phyloP scores from a whole-genome alignment of 2,329 filamentous ascomycete genomes.

The Aureobasidium musti region DNA sequence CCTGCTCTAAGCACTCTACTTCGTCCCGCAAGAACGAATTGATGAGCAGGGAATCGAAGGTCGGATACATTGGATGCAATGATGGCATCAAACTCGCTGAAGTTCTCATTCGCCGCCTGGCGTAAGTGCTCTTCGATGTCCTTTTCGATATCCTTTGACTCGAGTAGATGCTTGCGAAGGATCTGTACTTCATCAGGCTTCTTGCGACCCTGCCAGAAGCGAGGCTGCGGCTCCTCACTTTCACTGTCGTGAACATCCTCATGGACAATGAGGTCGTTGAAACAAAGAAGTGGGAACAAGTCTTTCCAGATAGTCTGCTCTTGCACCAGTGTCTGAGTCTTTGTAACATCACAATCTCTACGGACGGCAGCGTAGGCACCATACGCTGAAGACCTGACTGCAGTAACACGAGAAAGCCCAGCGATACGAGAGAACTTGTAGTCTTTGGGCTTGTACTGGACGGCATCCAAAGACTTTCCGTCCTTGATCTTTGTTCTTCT shows the following conservation, averaged over 20 bases:
- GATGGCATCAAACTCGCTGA: constrained; percentile 49
- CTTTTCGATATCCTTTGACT: constrained; percentile 65
- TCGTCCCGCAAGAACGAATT: constrained; percentile 74
- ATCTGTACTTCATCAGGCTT: constrained; percentile 51
- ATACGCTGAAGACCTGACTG: constrained; percentile 83
- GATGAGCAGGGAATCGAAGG: constrained; percentile 75
- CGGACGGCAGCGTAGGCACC: constrained; percentile 88
- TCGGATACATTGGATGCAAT: constrained; percentile 63
- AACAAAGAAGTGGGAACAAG: constrained; percentile 67
- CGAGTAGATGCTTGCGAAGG: constrained; percentile 60
- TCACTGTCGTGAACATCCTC: constrained; percentile 49
- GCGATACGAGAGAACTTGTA: constrained; percentile 95
- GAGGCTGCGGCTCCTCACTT: constrained; percentile 47
- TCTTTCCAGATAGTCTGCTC: constrained; percentile 74
- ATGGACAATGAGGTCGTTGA: constrained; percentile 57
- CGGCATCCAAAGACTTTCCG: constrained; percentile 51
- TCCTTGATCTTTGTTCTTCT: constrained; percentile 80
- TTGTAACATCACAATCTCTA: constrained; percentile 79
- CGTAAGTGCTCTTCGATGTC: constrained; percentile 59
- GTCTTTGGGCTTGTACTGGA: constrained; percentile 71
- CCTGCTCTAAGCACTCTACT: constrained; percentile 67
- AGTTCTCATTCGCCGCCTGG: constrained; percentile 40
- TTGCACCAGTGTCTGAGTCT: constrained; percentile 67
- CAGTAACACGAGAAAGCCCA: constrained; percentile 79
- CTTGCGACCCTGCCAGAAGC: constrained; percentile 54